Conservation (phyloP, 441 rosid species). For the Adansonia gregorii region DNA sequence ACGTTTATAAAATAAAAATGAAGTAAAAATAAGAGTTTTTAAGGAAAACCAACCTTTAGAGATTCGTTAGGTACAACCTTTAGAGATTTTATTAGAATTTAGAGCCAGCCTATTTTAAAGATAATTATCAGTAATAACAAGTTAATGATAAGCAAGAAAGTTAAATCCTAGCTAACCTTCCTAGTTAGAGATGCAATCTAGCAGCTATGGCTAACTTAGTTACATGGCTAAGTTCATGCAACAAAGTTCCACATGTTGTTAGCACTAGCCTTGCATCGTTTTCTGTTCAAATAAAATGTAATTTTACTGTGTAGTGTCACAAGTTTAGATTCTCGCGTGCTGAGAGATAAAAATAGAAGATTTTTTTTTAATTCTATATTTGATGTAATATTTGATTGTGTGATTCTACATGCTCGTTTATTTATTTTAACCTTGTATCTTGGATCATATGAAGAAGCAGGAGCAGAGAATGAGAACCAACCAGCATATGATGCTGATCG, state of each 20-base stretch:
- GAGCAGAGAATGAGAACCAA: constrained; percentile 67
- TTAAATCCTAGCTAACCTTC: neutral
- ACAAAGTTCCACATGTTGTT: neutral
- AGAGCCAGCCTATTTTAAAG: too few relatives aligned
- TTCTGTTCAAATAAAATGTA: neutral
- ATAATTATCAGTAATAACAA: neutral
- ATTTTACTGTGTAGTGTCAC: neutral
- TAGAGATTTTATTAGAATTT: neutral
- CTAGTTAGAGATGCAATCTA: neutral
- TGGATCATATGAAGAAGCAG: constrained; percentile 58
- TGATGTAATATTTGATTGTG: neutral
- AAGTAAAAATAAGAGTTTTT: neutral
- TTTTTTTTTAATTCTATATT: neutral
- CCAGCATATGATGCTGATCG: constrained; percentile 49
- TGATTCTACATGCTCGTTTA: neutral
- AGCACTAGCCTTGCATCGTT: neutral
- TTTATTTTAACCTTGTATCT: constrained; percentile 21
- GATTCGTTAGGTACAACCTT: neutral
- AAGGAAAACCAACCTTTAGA: neutral
- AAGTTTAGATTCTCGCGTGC: neutral
- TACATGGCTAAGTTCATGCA: neutral
- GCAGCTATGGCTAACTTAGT: neutral
- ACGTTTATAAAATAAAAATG: neutral
- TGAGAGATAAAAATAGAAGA: neutral
- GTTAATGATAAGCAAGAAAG: neutral